Evolutionary conservation across 78 protist species (phyloP).

Genomic region (Guillardia theta): DNA sequence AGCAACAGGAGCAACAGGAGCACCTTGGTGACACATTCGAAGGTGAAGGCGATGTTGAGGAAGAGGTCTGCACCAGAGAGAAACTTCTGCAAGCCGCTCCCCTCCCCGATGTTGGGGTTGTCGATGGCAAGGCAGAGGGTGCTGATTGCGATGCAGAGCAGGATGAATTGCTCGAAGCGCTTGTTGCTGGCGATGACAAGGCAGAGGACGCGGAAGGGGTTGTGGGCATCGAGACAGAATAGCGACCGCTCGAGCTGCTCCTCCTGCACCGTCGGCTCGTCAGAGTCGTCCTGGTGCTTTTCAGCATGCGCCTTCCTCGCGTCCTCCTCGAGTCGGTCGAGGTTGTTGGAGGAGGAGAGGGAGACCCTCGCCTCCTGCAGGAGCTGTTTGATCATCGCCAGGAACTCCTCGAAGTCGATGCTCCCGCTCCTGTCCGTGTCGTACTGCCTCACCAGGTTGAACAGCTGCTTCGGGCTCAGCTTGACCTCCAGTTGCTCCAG

Average conservation of each 20-base stretch:
- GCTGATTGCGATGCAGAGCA: neutral
- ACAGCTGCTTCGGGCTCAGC: neutral
- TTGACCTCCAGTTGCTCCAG: neutral
- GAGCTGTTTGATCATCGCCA: neutral
- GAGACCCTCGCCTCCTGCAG: neutral
- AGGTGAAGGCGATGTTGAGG: neutral
- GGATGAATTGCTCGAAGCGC: neutral
- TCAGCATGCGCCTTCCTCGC: neutral
- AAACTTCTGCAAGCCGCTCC: neutral
- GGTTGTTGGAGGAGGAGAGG: neutral
- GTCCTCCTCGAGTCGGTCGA: neutral
- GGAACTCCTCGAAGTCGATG: neutral
- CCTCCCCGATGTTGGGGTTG: neutral
- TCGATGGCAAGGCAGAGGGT: neutral
- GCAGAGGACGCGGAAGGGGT: neutral
- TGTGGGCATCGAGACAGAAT: neutral
- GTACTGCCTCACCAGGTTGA: neutral
- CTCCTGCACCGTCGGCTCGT: too few species aligned
- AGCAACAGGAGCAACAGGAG: too few species aligned
- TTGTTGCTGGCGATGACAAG: neutral
- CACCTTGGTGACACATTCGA: neutral
- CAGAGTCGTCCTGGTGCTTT: neutral
- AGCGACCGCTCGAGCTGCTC: neutral
- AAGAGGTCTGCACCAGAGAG: neutral
- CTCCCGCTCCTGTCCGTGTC: neutral